Percentiles rank a stretch among this genome's conserved stretches.
phyloP scores from a whole-genome alignment of 345 rosid species.

The Citrus medica region DNA sequence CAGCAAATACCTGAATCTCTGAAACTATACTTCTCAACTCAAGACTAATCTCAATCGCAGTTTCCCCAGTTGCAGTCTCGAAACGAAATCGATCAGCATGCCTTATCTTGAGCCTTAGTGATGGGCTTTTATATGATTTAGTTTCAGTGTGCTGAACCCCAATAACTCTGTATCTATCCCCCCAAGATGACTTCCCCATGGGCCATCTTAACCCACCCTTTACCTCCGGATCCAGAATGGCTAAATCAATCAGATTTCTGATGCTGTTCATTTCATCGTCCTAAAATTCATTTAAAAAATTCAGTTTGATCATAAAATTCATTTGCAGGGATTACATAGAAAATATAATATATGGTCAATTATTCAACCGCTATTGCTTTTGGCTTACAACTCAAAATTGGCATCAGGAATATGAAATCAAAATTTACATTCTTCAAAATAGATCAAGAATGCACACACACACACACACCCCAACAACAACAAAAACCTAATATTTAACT shows the following conservation, averaged over 20 bases:
- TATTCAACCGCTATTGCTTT: neutral
- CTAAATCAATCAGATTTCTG: slow-evolving; percentile 37
- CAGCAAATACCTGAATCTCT: slow-evolving; percentile 24
- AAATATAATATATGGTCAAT: neutral
- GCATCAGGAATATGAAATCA: neutral
- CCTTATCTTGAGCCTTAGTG: slow-evolving; percentile 46
- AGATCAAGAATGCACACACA: no score
- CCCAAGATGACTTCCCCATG: slow-evolving; percentile 36
- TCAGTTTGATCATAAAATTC: neutral
- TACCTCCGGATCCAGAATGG: slow-evolving; percentile 50
- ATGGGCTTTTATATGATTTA: slow-evolving; percentile 35
- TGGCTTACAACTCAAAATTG: neutral
- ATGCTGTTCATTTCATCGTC: slow-evolving; percentile 54
- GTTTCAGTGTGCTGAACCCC: slow-evolving; percentile 46
- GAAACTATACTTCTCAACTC: slow-evolving; percentile 48
- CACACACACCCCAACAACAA: no score
- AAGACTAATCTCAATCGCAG: slow-evolving; percentile 34
- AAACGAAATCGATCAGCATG: slow-evolving; percentile 57
- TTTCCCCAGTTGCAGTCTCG: slow-evolving; percentile 34
- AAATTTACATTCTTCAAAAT: neutral
- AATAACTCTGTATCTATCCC: slow-evolving; percentile 35
- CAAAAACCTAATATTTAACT: neutral
- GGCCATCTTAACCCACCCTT: slow-evolving; percentile 80
- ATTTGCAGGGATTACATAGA: neutral
- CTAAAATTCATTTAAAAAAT: slow-evolving; percentile 28